Base-by-base conservation (phyloP, 1,284 basidiomycete species). In the Mycosarcoma maydis region DNA sequence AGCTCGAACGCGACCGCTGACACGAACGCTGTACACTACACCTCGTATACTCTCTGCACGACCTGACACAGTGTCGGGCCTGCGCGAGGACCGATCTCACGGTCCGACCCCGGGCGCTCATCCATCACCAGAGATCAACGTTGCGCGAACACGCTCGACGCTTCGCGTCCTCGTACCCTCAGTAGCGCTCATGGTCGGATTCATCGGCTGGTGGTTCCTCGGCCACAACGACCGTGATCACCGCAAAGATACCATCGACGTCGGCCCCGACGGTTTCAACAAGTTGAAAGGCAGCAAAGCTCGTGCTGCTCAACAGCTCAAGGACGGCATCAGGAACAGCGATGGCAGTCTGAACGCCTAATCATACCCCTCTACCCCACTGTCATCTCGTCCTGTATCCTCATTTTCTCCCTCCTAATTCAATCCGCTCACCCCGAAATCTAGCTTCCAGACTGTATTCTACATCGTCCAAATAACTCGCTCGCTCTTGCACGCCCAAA, bases 201-300 rank as follows among this genome's bases (percentile, higher is more conserved):
- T 68, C 51, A 72, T 72, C 42, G 59, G 59, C 16, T 72, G 69
- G 69, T 72, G 69, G 69, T 72, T 72, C 64, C n/a, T 72, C 40
- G 64, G 58, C 38, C 62, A 72, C 52, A 26, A 39, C n/a, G 40
- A 64, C 37, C 64, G 69, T 1, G 64, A 55, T 19, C 51, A 59
- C 30, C 34, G 69, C 17, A 72, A 72, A 17, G 22, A 36, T 3
- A 46, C 29, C 13, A 60, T 72, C 48, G 52, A 57, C 32, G 59
- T 72, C 10, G 69, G 69, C 14, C 55, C 55, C 0, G 69, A 72
- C 14, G 59, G 52, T 0, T 24, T 51, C 45, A 72, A 72, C 64
- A 72, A 72, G 40, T 39, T 72, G 27, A 60, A 72, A 37, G 69
- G 69, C 11, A 40, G 37, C 41, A 72, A 72, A 26, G 56, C 67